Percentiles rank a stretch among this genome's conserved stretches.
Conservation (phyloP, 176 grass and related monocot species). For the Oryza meyeriana region DNA sequence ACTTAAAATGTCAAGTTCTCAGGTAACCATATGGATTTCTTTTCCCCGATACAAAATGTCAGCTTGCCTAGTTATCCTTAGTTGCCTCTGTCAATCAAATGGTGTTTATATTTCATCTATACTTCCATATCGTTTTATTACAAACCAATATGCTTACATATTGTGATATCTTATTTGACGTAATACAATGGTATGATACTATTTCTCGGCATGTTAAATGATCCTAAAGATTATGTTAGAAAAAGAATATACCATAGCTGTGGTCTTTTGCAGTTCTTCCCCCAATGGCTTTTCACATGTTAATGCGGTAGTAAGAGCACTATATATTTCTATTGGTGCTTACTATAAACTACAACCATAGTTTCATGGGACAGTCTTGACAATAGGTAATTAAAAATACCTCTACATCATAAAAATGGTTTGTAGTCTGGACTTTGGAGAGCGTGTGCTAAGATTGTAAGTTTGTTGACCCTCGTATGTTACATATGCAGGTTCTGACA, state of each 20-base stretch:
- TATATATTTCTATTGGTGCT: background rate
- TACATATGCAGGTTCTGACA: conserved; percentile 68
- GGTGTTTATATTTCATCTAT: background rate
- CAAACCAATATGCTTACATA: background rate
- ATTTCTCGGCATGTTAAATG: background rate
- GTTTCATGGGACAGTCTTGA: background rate
- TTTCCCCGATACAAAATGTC: background rate
- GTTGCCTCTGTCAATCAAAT: background rate
- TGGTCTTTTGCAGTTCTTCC: background rate
- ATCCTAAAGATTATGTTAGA: background rate
- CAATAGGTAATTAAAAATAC: background rate
- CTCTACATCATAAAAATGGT: background rate
- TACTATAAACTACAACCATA: background rate
- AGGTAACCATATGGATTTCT: conserved; percentile 40
- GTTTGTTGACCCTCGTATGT: background rate
- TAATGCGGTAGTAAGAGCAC: background rate
- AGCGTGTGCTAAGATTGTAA: background rate
- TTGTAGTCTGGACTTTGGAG: background rate
- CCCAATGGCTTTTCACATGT: background rate
- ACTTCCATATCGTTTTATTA: background rate
- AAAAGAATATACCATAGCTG: too few relatives aligned
- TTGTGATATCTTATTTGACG: background rate
- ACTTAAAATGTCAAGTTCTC: conserved; percentile 95
- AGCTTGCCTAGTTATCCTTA: background rate
- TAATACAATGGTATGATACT: conserved; percentile 1